These are phyloP conservation scores for Botrytis squamosa DNA, from an alignment of 2,329 filamentous ascomycete species.

Conservation along the genomic window DNA sequence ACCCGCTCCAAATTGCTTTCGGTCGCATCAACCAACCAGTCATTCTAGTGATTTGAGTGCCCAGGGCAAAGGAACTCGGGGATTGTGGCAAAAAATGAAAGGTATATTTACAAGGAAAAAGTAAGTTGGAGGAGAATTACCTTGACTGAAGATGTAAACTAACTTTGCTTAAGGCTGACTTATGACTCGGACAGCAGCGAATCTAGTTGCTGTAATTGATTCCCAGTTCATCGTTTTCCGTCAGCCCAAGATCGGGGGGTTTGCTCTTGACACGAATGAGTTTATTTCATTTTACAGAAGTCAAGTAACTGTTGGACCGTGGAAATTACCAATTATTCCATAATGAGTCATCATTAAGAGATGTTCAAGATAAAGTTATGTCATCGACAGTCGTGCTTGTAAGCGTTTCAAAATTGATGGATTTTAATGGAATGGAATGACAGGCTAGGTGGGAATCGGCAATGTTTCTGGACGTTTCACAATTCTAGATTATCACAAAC, in stretches of 20 bases:
- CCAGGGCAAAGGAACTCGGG: neutral
- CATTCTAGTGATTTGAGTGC: neutral
- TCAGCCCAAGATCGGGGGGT: neutral
- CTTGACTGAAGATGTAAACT: neutral
- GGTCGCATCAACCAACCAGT: neutral
- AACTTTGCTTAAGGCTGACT: neutral
- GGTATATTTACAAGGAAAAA: neutral
- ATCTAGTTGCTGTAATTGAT: neutral
- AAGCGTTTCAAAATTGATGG: neutral
- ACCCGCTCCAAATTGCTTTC: neutral
- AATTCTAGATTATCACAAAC: neutral
- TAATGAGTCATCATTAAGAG: neutral
- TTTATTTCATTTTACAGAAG: neutral
- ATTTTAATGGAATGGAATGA: neutral
- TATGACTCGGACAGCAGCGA: neutral
- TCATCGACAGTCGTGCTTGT: neutral
- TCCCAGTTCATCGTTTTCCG: neutral
- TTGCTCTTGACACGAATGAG: neutral
- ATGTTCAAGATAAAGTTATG: neutral
- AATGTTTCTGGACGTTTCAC: neutral
- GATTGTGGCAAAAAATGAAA: slow-evolving; percentile 10
- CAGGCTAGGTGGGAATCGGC: neutral
- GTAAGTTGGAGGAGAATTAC: neutral
- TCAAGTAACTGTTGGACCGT: neutral
- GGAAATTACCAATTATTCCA: neutral